Conservation (phyloP, 2,329 filamentous ascomycete species). For the Periconia macrospinosa region DNA sequence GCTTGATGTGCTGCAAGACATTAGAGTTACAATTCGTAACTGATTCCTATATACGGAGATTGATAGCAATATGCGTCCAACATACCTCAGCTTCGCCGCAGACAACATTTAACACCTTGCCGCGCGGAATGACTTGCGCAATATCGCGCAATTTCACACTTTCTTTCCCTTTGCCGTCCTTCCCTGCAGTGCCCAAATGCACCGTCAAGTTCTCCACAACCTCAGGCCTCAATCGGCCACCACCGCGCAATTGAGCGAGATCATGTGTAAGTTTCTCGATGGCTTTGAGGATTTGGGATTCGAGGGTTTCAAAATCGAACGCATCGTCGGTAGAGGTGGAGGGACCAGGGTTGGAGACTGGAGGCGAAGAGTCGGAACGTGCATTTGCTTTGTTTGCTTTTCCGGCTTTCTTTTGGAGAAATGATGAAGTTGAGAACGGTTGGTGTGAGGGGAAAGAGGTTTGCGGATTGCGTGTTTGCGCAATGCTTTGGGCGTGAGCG, state of each 20-base stretch:
- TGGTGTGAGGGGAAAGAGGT: constrained; percentile 11
- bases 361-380: constrained; percentile 38
- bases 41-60: background rate
- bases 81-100: constrained; percentile 66
- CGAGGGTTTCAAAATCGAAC: constrained; percentile 62
- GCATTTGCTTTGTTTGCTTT: constrained; percentile 51
- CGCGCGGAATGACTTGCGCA: constrained; percentile 68
- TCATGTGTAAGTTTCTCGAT: constrained; percentile 62
- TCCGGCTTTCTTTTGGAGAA: constrained; percentile 55
- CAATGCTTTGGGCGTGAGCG: constrained; percentile 1
- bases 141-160: constrained; percentile 62
- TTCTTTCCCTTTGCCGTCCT: constrained; percentile 44
- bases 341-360: constrained; percentile 21
- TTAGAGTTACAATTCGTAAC: background rate
- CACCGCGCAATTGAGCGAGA: constrained; percentile 62
- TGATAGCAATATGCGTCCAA: background rate
- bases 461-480: constrained; percentile 10
- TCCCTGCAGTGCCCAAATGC: constrained; percentile 51
- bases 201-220: constrained; percentile 64
- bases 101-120: constrained; percentile 62
- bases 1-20: constrained; percentile 55
- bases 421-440: constrained; percentile 48
- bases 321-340: constrained; percentile 55
- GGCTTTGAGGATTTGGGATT: constrained; percentile 58
- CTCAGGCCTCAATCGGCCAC: constrained; percentile 65